A percentile compares a stretch with the other conserved stretches of the same genome.
These are phyloP conservation scores for Boletus tylopilopsis DNA, from an alignment of 768 basidiomycete genomes.

Conservation along the genomic window DNA sequence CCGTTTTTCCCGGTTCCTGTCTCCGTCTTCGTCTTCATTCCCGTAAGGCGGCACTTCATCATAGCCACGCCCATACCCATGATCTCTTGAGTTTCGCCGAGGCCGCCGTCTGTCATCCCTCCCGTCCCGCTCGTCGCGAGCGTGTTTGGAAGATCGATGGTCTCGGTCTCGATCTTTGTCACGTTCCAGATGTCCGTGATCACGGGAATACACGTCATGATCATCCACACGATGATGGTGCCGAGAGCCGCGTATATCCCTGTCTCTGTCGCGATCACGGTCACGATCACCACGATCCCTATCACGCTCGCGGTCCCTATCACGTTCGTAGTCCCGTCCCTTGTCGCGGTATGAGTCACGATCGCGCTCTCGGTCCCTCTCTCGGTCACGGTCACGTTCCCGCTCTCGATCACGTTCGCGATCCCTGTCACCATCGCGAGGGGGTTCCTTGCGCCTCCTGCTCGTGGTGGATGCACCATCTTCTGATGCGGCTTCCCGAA, in stretches of 20 bases:
- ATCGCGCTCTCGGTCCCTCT: constrained; percentile 24
- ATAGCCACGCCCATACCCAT: constrained; percentile 40
- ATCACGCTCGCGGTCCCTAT: constrained; percentile 39
- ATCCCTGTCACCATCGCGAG: constrained; percentile 45
- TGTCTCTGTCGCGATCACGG: constrained; percentile 41
- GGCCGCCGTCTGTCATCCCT: constrained; percentile 48
- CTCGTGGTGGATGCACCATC: constrained; percentile 80
- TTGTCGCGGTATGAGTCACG: constrained; percentile 29
- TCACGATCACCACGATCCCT: constrained; percentile 41
- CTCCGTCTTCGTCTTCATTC: constrained; percentile 39
- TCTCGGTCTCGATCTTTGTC: constrained; percentile 41
- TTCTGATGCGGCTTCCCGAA: constrained; percentile 73
- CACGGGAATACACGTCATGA: constrained; percentile 30
- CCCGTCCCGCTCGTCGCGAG: constrained; percentile 55
- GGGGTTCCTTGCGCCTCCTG: constrained; percentile 75
- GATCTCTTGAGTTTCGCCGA: constrained; percentile 38
- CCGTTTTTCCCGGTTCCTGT: constrained; percentile 34
- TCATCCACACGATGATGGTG: constrained; percentile 36
- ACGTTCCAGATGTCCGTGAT: constrained; percentile 31
- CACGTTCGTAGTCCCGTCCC: constrained; percentile 37
- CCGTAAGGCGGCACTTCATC: constrained; percentile 43
- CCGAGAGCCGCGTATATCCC: constrained; percentile 34
- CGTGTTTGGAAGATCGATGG: constrained; percentile 41
- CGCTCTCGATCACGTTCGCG: constrained; percentile 40
- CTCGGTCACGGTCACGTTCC: constrained; percentile 31